phyloP scores from a whole-genome alignment of 176 grass and related monocot species.

The Juncus effusus region DNA sequence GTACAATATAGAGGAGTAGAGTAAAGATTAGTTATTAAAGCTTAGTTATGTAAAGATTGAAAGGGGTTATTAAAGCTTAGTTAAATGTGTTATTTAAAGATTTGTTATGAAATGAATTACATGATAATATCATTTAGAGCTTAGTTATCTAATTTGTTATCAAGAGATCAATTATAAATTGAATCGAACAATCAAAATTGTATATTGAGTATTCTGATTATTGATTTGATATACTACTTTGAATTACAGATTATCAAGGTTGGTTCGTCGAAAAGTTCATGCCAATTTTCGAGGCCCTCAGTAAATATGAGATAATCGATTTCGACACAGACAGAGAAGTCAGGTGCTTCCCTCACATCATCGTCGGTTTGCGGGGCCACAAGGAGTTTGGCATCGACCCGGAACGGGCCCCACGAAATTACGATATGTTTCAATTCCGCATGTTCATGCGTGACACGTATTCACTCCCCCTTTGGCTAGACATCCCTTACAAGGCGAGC shows the following conservation, averaged over 20 bases:
- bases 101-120: too few species aligned
- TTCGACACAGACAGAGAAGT: slow-evolving; percentile 18
- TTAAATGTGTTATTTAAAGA: too few species aligned
- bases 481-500: neutral
- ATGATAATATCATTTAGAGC: too few species aligned
- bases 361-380: slow-evolving; percentile 20
- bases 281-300: neutral
- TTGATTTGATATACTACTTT: too few species aligned
- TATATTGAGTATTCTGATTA: too few species aligned
- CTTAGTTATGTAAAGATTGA: too few species aligned
- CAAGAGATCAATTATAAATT: too few species aligned
- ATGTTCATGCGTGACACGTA: slow-evolving; percentile 12
- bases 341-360: slow-evolving; percentile 1
- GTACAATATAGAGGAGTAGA: too few species aligned
- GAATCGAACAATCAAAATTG: too few species aligned
- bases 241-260: neutral
- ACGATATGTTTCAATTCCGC: slow-evolving; percentile 13
- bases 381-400: slow-evolving; percentile 22
- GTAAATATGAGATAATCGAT: slow-evolving; percentile 9
- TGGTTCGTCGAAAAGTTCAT: slow-evolving; percentile 11
- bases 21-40: too few species aligned
- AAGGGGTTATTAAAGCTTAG: too few species aligned
- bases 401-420: slow-evolving; percentile 5
- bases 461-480: neutral
- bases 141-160: too few species aligned